Conservation (phyloP, 2,329 filamentous ascomycete genomes). For the Ophiostoma ulmi region DNA sequence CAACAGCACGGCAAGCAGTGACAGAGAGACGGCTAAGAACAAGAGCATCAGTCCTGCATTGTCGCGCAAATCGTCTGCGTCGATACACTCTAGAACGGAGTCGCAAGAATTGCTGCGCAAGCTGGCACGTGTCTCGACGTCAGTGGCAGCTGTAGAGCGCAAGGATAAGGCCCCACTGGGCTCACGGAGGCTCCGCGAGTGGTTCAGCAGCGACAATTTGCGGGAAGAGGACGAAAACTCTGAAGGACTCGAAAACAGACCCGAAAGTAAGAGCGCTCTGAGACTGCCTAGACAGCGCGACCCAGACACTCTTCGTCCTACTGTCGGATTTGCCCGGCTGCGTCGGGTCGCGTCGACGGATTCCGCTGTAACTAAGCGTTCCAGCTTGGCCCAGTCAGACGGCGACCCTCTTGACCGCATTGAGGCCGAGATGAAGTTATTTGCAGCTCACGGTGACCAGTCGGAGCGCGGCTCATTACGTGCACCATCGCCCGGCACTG, state of each 20-base stretch:
- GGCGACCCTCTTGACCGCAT: conserved; percentile 53
- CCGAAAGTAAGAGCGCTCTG: conserved; percentile 23
- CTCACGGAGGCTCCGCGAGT: background rate
- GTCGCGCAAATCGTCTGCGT: conserved; percentile 25
- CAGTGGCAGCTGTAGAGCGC: conserved; percentile 15
- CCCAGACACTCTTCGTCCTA: conserved; percentile 28
- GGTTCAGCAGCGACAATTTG: conserved; percentile 17
- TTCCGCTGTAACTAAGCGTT: conserved; percentile 45
- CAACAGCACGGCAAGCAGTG: conserved; percentile 24
- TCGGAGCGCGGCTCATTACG: conserved; percentile 53
- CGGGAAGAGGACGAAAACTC: background rate
- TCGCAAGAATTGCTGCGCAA: conserved; percentile 47
- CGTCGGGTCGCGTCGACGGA: conserved; percentile 43
- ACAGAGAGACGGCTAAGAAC: conserved; percentile 11
- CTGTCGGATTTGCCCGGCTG: conserved; percentile 46
- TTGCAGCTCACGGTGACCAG: conserved; percentile 50
- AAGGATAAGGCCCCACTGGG: conserved; percentile 12
- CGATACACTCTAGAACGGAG: conserved; percentile 35
- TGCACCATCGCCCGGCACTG: conserved; percentile 43
- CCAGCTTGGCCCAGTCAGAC: conserved; percentile 47
- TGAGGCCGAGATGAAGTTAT: conserved; percentile 52
- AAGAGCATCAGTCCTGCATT: conserved; percentile 21
- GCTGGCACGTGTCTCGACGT: conserved; percentile 40
- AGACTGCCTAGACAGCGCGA: conserved; percentile 31
- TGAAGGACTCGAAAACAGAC: background rate